Evolutionary conservation across 2,329 filamentous ascomycete species (phyloP), one percentile per base, ranked within the genome.

Genomic region (Trematosphaeria pertusa): DNA sequence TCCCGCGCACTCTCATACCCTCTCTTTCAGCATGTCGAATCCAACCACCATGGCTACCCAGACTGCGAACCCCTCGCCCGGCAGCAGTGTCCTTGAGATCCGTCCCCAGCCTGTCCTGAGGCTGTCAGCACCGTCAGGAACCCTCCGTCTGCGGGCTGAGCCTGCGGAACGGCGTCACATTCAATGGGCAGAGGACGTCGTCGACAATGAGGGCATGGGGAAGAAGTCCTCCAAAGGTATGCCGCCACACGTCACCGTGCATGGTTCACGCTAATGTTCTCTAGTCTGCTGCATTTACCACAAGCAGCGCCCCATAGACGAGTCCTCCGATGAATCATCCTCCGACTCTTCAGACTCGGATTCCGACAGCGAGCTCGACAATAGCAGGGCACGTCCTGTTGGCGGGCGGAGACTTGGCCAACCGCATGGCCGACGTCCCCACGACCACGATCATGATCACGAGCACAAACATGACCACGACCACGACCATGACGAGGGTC

Each of bases 281-380:
- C 7, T 39, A 96, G 94, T 97, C n/a, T 99, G 94, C 81, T 99
- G 94, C 73, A 99, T 99, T 72, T 99, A 97, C 75, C 93, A 97
- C 76, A 88, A 88, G 50, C 87, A 91, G 5, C 88, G 87, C 58
- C 67, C 63, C 26, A 64, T 65, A 11, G 70, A 88, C 69, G 93
- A 97, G 71, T 94, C 89, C 22, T 91, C 87, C 57, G 84, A 85
- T 56, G 84, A 87, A 49, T 77, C 77, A 39, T 84, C 82, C 3
- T 83, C 78, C 0, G 81, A 78, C 11, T 81, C 79, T 17, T 78
- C 73, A 6, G 78, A 80, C 22, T 69, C 64, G 18, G 73, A 73
- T 31, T 82, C 80, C 1, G 83, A 85, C 50, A 82, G 80, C n/a
- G 80, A 77, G 51, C 71, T 74, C 21, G 78, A 79, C 61, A 74